Conservation (phyloP, 148 eudicot species). For the Limonium bicolor region DNA sequence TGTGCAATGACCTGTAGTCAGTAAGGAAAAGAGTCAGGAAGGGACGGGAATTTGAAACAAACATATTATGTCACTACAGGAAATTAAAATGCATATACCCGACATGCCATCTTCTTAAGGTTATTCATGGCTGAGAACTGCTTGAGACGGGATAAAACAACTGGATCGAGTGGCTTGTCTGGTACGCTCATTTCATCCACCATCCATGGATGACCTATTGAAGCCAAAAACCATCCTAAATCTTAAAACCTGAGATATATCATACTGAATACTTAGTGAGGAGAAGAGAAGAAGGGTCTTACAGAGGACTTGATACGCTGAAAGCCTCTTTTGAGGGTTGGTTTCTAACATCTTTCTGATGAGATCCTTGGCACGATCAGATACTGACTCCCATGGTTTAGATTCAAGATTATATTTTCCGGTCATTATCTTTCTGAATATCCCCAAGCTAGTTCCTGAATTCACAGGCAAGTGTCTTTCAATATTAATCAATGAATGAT, state of each 20-base stretch:
- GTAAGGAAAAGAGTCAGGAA: background rate
- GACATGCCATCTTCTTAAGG: constrained; percentile 78
- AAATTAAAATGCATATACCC: too few relatives aligned
- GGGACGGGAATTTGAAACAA: background rate
- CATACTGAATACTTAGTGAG: background rate
- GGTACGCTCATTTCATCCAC: constrained; percentile 56
- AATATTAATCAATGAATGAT: too few relatives aligned
- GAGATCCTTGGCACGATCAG: constrained; percentile 59
- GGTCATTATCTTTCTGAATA: constrained; percentile 45
- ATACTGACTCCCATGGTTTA: constrained; percentile 57
- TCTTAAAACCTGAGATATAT: background rate
- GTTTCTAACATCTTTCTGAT: constrained; percentile 46
- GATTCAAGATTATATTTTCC: constrained; percentile 40
- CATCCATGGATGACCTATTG: constrained; percentile 70
- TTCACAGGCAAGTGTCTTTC: too few relatives aligned
- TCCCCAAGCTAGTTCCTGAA: constrained; percentile 55
- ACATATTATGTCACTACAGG: too few relatives aligned
- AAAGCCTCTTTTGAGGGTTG: constrained; percentile 39
- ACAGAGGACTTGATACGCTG: constrained; percentile 55
- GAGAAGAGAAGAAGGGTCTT: constrained; percentile 3
- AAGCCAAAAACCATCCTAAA: constrained; percentile 3
- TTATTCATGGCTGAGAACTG: constrained; percentile 71
- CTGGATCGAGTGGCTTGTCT: constrained; percentile 60
- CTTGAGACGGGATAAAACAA: constrained; percentile 52
- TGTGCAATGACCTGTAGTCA: constrained; percentile 66